Evolutionary conservation across 495 filamentous ascomycete genomes (phyloP), one percentile per base, ranked within the genome.

Genomic region (Talaromyces borbonicus): DNA sequence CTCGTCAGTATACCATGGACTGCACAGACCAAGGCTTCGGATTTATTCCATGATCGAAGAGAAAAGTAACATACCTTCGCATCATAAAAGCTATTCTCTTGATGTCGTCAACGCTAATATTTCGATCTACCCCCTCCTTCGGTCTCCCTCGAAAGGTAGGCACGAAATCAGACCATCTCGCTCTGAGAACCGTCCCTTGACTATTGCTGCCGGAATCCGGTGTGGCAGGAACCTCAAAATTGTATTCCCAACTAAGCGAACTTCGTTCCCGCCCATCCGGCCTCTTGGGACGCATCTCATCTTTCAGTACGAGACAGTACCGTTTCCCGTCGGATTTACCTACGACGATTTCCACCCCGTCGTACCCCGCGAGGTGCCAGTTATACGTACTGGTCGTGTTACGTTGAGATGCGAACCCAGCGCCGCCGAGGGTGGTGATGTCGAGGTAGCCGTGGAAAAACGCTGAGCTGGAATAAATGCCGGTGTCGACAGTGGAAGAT

Each of bases 401-500:
- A 20, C 83, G 76, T 52, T 90, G 85, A 0, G 76, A 81, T 1
- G 87, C 86, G 56, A 93, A 94, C 4, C 87, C 88, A 1, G 88
- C 86, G 8, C 85, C 85, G 9, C 84, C 84, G 0, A 93, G 77
- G 0, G 80, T 78, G n/a, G 65, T 69, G 37, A 81, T 83, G 58
- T 90, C 84, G 4, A 93, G 75, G 14, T 64, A 62, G 8, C 87
- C 88, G 35, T 73, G 58, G 60, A 94, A 90, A 1, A 56, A 49
- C 5, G 65, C 62, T 12, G 43, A 46, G 18, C 18, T 16, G 31
- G 29, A 24, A 5, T 35, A 14, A 22, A 51, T 19, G 50, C 52
- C 4, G 43, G 50, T 25, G 49, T 58, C 23, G 35, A 38, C 35
- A 20, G 20, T 41, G 20, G 38, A 41, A 14, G 38, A 9, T 16